These are phyloP conservation scores for Cladobotryum mycophilum DNA, from an alignment of 2,329 filamentous ascomycete species.

Conservation along the genomic window DNA sequence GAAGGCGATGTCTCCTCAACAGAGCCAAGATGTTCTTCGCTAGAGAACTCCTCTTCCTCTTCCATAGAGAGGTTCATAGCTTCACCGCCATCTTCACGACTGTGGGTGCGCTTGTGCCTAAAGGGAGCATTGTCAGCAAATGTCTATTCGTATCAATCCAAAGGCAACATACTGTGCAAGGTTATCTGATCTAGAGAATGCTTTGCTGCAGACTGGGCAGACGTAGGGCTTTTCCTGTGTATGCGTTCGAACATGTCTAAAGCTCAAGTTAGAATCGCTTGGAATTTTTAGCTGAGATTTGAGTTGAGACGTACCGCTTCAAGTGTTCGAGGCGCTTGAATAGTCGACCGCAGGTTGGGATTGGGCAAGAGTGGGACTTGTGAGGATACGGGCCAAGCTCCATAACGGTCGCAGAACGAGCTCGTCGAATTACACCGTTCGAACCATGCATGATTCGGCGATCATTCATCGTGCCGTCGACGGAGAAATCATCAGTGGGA, in stretches of 20 bases:
- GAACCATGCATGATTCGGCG: conserved; percentile 64
- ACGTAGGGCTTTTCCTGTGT: conserved; percentile 98
- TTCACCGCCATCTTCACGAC: conserved; percentile 56
- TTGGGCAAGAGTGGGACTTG: conserved; percentile 98
- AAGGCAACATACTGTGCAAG: conserved; percentile 76
- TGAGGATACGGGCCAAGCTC: conserved; percentile 94
- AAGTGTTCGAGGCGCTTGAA: conserved; percentile 99
- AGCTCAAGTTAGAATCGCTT: neutral
- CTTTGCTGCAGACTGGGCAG: conserved; percentile 97
- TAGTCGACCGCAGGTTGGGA: conserved; percentile 90
- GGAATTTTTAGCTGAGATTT: neutral
- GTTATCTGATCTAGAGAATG: conserved; percentile 97
- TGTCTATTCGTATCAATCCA: conserved; percentile 17
- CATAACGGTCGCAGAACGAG: conserved; percentile 91
- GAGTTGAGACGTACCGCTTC: conserved; percentile 70
- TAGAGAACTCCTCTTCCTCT: conserved; percentile 74
- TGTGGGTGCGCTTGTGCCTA: conserved; percentile 78
- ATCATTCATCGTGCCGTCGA: conserved; percentile 45
- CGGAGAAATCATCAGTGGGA: conserved; percentile 54
- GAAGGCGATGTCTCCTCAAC: conserved; percentile 73
- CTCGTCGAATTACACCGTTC: conserved; percentile 76
- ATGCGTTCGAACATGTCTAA: conserved; percentile 96
- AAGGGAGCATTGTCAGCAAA: conserved; percentile 12
- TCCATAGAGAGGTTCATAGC: conserved; percentile 66
- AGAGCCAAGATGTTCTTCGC: conserved; percentile 77